phyloP scores from a whole-genome alignment of 768 basidiomycete genomes.

The Postia placenta region DNA sequence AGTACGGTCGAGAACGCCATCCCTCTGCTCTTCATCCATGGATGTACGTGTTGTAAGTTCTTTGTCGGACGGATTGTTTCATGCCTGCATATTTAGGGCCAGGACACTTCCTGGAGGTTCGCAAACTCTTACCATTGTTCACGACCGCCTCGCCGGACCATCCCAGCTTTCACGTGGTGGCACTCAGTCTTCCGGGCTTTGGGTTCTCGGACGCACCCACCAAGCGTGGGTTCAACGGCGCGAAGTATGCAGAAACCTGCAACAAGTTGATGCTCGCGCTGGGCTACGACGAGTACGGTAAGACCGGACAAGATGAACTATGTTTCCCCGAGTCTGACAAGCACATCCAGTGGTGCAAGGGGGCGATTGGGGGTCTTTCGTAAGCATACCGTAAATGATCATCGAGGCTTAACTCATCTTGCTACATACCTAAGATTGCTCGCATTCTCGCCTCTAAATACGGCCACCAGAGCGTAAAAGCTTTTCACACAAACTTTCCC shows the following conservation, averaged over 20 bases:
- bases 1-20: constrained; percentile 21
- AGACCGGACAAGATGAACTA: no score
- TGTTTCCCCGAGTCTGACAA: no score
- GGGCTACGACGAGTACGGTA: constrained; percentile 22
- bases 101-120: constrained; percentile 21
- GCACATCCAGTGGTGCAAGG: constrained; percentile 43
- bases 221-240: constrained; percentile 20
- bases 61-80: no score
- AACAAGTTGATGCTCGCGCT: constrained; percentile 26
- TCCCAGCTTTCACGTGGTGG: constrained; percentile 24
- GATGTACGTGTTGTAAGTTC: no score
- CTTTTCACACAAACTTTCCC: constrained; percentile 29
- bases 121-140: constrained; percentile 21
- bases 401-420: neutral
- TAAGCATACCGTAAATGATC: no score
- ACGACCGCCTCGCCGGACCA: constrained; percentile 14
- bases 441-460: constrained; percentile 18
- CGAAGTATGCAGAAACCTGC: constrained; percentile 20
- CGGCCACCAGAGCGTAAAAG: constrained; percentile 25
- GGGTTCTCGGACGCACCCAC: constrained; percentile 21
- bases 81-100: no score
- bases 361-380: constrained; percentile 40
- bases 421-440: constrained; percentile 20
- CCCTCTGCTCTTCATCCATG: constrained; percentile 27
- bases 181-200: constrained; percentile 22